Base-by-base conservation (phyloP, 1,284 basidiomycete genomes). In the Takashimella koratensis region DNA sequence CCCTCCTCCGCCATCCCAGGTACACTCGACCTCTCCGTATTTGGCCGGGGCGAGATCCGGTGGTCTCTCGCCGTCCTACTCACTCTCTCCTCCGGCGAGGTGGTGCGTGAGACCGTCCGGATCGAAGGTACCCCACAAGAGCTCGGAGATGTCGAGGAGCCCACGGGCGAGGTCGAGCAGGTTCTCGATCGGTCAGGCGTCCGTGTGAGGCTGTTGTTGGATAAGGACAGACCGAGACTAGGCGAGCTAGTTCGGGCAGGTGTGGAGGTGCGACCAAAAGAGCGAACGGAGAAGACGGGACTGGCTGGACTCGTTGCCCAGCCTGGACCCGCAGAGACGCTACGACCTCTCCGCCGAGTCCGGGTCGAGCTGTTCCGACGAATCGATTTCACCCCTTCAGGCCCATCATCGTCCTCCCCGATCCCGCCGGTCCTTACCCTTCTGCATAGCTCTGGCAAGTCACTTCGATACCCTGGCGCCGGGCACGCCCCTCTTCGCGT, bases 381-480 rank as follows among this genome's bases (percentile, higher is more conserved):
- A 11, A 66, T 74, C 10, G 56, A 57, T 11, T 52, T 69, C 24
- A 39, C 46, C 8, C 51, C 52, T 4, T 55, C 49, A 4, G 19
- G 40, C 0, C 6, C 54, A 12, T 40, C 54, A 2, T 42, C 58
- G 2, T 49, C 56, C 19, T 16, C 41, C 20, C 4, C 4, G 12
- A 12, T 23, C 19, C 52, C 11, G 19, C 30, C 6, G 20, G 23
- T 6, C 42, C 52, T 67, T 5, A 68, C 62, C 4, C 57, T 71
- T 16, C 54, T 76, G 1, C 66, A 73, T 57, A 50, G 65, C 0
- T 70, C 71, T 1, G 75, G 75, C 41, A 76, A 76, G 57, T 71
- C 69, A 5, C 63, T 75, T 11, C 66, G 75, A 21, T 76, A 71
- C 44, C 74, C 75, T 2, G 70, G 73, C 5, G 24, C 58, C 3